phyloP scores from a whole-genome alignment of 345 rosid genomes.

The Populus davidiana region DNA sequence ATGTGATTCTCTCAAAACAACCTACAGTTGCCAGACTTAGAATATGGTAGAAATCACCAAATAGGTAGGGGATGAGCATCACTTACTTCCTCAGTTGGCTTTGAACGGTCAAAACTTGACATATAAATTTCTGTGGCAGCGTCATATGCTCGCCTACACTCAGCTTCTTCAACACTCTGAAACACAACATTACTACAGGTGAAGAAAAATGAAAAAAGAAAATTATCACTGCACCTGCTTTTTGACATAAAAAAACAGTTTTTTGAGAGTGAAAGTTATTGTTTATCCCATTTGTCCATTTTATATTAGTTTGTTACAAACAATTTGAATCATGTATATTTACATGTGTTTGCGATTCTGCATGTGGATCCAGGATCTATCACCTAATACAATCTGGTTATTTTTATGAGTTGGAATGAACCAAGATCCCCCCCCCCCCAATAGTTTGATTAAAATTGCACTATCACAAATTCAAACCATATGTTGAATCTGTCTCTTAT shows the following conservation, averaged over 20 bases:
- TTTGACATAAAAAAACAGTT: not conserved
- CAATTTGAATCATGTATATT: not conserved
- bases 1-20: slow-evolving; percentile 76
- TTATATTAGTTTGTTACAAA: not conserved
- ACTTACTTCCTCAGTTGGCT: slow-evolving; percentile 86
- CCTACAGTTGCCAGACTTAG: slow-evolving; percentile 48
- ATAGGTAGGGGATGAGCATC: slow-evolving; percentile 8
- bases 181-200: slow-evolving; percentile 4
- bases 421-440: not conserved
- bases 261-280: not conserved
- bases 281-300: not conserved
- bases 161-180: slow-evolving; percentile 98
- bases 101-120: slow-evolving; percentile 65
- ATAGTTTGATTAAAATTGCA: not conserved
- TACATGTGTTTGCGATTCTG: not conserved
- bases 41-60: slow-evolving; percentile 19
- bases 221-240: not conserved
- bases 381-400: no score
- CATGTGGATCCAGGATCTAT: no score
- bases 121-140: slow-evolving; percentile 67
- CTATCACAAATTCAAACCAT: not conserved
- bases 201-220: not conserved
- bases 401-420: no score
- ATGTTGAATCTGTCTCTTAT: not conserved
- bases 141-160: slow-evolving; percentile 89